Evolutionary conservation across 495 filamentous ascomycete species (phyloP).

Genomic region (Xylaria curta): DNA sequence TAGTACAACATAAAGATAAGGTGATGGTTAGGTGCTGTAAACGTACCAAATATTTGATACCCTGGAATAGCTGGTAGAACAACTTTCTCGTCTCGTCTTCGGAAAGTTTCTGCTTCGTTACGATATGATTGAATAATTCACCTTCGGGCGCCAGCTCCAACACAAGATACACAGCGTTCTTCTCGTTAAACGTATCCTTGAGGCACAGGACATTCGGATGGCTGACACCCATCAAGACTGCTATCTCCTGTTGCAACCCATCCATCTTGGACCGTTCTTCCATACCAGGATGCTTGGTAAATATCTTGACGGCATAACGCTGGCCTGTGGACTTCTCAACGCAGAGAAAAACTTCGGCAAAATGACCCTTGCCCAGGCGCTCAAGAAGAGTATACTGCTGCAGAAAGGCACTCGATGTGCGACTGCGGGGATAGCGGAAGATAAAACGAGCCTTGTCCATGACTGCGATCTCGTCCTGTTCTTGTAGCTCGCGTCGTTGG

Average conservation of each 20-base stretch:
- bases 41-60: conserved; percentile 89
- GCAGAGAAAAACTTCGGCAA: conserved; percentile 92
- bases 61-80: conserved; percentile 91
- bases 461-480: conserved; percentile 89
- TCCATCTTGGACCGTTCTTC: conserved; percentile 84
- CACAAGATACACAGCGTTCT: conserved; percentile 88
- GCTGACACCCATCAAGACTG: conserved; percentile 92
- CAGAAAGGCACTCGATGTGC: conserved; percentile 75
- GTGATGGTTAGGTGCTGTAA: not conserved
- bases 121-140: conserved; percentile 94
- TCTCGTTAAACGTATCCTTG: conserved; percentile 94
- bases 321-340: conserved; percentile 83
- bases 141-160: conserved; percentile 90
- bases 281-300: conserved; percentile 77
- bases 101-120: conserved; percentile 83
- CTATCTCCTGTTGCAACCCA: conserved; percentile 92
- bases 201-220: conserved; percentile 95
- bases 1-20: conserved; percentile 37
- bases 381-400: conserved; percentile 86
- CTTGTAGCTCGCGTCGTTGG: conserved; percentile 82
- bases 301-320: conserved; percentile 91
- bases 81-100: conserved; percentile 85
- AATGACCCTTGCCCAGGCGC: conserved; percentile 94
- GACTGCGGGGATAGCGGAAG: conserved; percentile 84
- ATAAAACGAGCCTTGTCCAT: conserved; percentile 82